Percentiles rank a stretch among this genome's conserved stretches.
These are phyloP conservation scores for Camellia sinensis DNA, from an alignment of 148 eudicot genomes.

Conservation along the genomic window DNA sequence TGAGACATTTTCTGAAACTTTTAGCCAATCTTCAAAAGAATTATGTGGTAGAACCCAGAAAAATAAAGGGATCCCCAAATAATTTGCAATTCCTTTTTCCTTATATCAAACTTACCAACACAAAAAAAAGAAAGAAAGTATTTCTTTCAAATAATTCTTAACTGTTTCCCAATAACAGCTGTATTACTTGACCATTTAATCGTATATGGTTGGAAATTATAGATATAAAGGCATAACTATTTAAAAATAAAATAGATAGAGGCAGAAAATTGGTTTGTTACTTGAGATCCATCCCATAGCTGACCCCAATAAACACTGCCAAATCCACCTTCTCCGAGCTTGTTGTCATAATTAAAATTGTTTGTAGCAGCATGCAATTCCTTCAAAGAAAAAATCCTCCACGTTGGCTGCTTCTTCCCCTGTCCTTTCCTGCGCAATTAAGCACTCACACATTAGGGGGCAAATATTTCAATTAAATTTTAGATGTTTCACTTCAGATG, in stretches of 20 bases:
- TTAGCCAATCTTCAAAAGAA: neutral
- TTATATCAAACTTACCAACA: neutral
- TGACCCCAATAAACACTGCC: slow-evolving; percentile 99
- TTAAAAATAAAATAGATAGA: neutral
- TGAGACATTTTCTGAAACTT: neutral
- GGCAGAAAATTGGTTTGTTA: slow-evolving; percentile 18
- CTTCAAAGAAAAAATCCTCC: slow-evolving; percentile 92
- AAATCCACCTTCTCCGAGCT: slow-evolving; percentile 96
- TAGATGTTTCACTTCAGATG: neutral
- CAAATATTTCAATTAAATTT: neutral
- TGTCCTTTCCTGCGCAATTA: slow-evolving; percentile 55
- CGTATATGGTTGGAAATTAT: neutral
- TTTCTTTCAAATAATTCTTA: neutral
- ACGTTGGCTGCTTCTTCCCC: slow-evolving; percentile 50
- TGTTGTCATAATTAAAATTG: slow-evolving; percentile 88
- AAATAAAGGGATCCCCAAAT: neutral
- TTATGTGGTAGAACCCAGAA: neutral
- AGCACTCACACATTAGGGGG: neutral
- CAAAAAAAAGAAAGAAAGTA: no score
- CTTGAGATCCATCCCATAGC: slow-evolving; percentile 98
- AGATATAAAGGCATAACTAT: neutral
- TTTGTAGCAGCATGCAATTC: slow-evolving; percentile 92
- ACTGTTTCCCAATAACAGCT: neutral
- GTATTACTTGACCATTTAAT: neutral
- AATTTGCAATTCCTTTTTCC: neutral